Conservation (phyloP, 179 eudicot species). For the Vitellaria paradoxa region DNA sequence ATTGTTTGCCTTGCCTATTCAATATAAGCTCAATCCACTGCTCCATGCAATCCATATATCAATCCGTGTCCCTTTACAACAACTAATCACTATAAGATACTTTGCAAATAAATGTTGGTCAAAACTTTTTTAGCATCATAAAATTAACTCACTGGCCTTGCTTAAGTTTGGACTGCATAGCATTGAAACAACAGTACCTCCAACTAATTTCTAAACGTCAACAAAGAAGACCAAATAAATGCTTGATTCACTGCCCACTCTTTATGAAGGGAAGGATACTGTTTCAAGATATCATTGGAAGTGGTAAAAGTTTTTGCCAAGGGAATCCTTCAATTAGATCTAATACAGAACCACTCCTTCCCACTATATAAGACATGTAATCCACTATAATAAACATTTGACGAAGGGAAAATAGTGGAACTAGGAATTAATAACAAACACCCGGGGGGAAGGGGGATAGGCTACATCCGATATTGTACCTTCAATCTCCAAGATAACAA, state of each 20-base stretch:
- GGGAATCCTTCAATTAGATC: not conserved
- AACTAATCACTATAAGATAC: too few species aligned
- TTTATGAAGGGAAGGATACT: not conserved
- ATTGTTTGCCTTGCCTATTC: too few species aligned
- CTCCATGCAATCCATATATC: too few species aligned
- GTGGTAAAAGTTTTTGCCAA: not conserved
- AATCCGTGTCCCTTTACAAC: too few species aligned
- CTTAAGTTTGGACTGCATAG: too few species aligned
- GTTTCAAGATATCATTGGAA: not conserved
- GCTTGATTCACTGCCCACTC: not conserved
- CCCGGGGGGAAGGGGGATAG: not conserved
- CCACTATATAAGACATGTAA: not conserved
- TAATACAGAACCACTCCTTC: not conserved
- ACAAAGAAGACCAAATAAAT: too few species aligned
- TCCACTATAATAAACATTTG: not conserved
- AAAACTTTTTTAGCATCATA: too few species aligned
- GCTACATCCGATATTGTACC: not conserved
- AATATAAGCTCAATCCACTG: too few species aligned
- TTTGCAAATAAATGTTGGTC: too few species aligned
- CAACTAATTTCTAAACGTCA: too few species aligned
- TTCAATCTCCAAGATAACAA: not conserved
- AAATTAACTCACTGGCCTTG: too few species aligned
- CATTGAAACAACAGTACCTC: too few species aligned
- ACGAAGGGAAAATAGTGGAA: not conserved
- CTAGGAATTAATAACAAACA: not conserved